Percentiles rank a stretch among this genome's conserved stretches.
Conservation (phyloP, 495 filamentous ascomycete species). For the Podospora bellae-mahoneyi region DNA sequence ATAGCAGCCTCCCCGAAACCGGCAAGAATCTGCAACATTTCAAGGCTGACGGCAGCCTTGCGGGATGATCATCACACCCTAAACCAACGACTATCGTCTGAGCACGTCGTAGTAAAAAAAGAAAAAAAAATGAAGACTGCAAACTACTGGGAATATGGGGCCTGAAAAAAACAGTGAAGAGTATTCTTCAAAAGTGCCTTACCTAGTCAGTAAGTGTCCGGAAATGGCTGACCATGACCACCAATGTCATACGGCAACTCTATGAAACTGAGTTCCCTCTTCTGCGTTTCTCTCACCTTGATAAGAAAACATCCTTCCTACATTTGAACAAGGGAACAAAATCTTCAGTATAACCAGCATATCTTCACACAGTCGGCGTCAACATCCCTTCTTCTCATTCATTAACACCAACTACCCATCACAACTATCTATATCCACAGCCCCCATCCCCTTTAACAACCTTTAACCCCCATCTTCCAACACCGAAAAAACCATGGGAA, state of each 20-base stretch:
- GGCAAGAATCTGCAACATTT: not conserved
- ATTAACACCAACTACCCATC: not conserved
- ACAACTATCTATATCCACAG: not conserved
- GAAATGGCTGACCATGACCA: no score
- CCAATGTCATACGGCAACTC: no score
- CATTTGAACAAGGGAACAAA: not conserved
- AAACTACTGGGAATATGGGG: no score
- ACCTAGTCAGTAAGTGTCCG: no score
- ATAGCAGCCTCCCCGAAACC: not conserved
- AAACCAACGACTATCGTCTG: not conserved
- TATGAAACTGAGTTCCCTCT: no score
- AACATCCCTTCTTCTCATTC: not conserved
- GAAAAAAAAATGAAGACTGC: no score
- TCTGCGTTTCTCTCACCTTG: no score
- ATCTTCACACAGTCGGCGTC: not conserved
- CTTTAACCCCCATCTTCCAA: not conserved
- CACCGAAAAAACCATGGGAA: not conserved
- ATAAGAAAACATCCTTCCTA: no score
- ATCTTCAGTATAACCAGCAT: not conserved
- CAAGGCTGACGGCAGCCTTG: not conserved
- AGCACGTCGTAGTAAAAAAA: no score
- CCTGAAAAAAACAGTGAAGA: no score
- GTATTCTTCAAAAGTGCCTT: no score
- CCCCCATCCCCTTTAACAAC: not conserved
- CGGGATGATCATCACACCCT: not conserved